Percentiles rank a stretch among this genome's conserved stretches.
Conservation (phyloP, 1,284 basidiomycete genomes). For the Moesziomyces sp. region DNA sequence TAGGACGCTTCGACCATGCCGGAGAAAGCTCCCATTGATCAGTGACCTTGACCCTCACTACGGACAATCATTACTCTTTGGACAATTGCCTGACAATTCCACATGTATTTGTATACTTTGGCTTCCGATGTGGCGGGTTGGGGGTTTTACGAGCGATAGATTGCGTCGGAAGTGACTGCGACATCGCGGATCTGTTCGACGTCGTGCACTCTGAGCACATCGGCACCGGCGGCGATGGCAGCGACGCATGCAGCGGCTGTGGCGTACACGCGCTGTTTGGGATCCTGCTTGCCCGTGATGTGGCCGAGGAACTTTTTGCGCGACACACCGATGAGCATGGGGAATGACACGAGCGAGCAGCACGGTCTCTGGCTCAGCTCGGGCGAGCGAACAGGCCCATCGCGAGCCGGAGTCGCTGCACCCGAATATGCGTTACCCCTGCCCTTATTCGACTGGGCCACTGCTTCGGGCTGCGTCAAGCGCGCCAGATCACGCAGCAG, state of each 20-base stretch:
- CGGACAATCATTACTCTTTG: slow-evolving; percentile 5
- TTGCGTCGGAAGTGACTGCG: slow-evolving; percentile 72
- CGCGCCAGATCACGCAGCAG: slow-evolving; percentile 68
- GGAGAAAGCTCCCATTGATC: slow-evolving; percentile 27
- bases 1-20: slow-evolving; percentile 56
- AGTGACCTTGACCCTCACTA: slow-evolving; percentile 4
- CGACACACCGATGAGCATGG: slow-evolving; percentile 59
- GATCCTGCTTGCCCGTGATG: slow-evolving; percentile 69
- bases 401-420: slow-evolving; percentile 29
- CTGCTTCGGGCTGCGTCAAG: slow-evolving; percentile 26
- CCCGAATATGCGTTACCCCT: slow-evolving; percentile 20
- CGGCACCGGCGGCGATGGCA: slow-evolving; percentile 78
- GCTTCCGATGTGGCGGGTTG: too few species aligned
- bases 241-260: slow-evolving; percentile 83
- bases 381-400: slow-evolving; percentile 7
- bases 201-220: slow-evolving; percentile 87
- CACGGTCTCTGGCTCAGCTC: slow-evolving; percentile 43
- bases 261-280: slow-evolving; percentile 79
- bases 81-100: background rate
- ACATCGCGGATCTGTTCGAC: slow-evolving; percentile 77
- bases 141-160: slow-evolving; percentile 50
- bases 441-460: slow-evolving; percentile 36
- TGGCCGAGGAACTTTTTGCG: slow-evolving; percentile 63
- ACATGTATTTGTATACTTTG: background rate
- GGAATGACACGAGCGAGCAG: slow-evolving; percentile 51